Evolutionary conservation across 768 basidiomycete species (phyloP), one percentile per base, ranked within the genome.

Genomic region (Trametes cingulata): DNA sequence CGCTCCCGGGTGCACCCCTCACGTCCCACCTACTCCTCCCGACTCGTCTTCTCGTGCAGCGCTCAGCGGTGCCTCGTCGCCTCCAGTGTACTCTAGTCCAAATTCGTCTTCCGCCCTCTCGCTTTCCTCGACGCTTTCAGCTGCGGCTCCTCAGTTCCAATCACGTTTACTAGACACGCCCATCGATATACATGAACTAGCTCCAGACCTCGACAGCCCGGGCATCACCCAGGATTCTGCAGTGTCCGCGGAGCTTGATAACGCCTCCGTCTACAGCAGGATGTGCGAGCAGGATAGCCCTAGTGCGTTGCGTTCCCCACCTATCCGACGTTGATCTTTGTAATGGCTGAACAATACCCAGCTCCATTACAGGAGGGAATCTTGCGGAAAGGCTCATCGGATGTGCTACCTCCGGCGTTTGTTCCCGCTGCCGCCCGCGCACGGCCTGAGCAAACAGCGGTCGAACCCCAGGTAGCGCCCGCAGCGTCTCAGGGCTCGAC

Each of bases 161-260:
- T 56, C 61, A 14, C 65, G 61, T 22, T 29, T 65, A 1, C n/a
- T 60, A 37, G 65, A 65, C 51, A 61, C 61, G 4, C 65, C 65
- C 47, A 65, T 62, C 35, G 61, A 65, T 40, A 56, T 65, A 2
- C 65, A 65, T 25, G 45, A 24, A 19, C 58, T 65, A 14, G 48
- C 60, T 15, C 42, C 64, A 15, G 56, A 56, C 17, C 40, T 55
- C 14, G 41, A 53, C 25, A 61, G 59, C n/a, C 55, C 63, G 24
- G 24, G 35, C 6, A 29, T 15, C 6, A n/a, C 43, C 20, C 17
- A 20, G 14, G 51, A 47, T 13, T 14, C 55, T 24, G 13, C 24
- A 24, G 33, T 43, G 0, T 14, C 35, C 13, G 41, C 19, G 20
- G 27, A 42, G 20, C 24, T 40, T n/a, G 55, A 53, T 17, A 10